phyloP scores from a whole-genome alignment of 208 protist species.

The Leptomonas pyrrhocoris region DNA sequence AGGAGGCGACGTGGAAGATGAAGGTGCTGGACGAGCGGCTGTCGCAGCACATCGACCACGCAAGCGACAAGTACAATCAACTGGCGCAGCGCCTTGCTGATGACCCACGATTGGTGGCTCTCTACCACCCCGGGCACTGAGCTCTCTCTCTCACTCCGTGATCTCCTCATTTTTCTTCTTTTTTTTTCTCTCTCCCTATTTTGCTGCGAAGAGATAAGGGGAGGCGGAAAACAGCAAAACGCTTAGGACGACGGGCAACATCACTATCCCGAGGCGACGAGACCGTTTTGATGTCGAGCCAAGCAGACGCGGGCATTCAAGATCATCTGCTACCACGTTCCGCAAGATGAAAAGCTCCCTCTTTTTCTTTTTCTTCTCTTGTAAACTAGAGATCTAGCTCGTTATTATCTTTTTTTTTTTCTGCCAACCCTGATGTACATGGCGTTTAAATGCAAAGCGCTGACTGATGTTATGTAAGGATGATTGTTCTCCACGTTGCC shows the following conservation, averaged over 20 bases:
- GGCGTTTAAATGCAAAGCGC: neutral
- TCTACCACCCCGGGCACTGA: constrained; percentile 46
- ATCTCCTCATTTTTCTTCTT: neutral
- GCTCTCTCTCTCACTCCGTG: neutral
- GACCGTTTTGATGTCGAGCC: no score
- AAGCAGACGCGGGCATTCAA: no score
- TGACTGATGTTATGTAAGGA: no score
- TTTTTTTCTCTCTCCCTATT: no score
- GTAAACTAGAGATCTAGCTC: no score
- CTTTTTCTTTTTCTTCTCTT: neutral
- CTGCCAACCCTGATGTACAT: neutral
- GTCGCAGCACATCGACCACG: constrained; percentile 84
- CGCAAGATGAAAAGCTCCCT: no score
- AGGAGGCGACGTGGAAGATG: constrained; percentile 92
- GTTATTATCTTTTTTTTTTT: neutral
- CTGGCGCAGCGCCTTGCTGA: constrained; percentile 78
- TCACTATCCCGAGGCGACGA: no score
- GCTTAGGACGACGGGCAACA: no score
- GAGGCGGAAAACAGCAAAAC: no score
- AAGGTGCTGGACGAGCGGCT: constrained; percentile 90
- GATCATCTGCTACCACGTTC: no score
- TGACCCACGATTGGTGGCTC: constrained; percentile 65
- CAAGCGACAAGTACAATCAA: constrained; percentile 84
- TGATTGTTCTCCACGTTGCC: no score
- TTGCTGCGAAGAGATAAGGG: no score